Evolutionary conservation across 371 early-diverging fungal species (phyloP).

Genomic region (Saksenaea vasiformis): DNA sequence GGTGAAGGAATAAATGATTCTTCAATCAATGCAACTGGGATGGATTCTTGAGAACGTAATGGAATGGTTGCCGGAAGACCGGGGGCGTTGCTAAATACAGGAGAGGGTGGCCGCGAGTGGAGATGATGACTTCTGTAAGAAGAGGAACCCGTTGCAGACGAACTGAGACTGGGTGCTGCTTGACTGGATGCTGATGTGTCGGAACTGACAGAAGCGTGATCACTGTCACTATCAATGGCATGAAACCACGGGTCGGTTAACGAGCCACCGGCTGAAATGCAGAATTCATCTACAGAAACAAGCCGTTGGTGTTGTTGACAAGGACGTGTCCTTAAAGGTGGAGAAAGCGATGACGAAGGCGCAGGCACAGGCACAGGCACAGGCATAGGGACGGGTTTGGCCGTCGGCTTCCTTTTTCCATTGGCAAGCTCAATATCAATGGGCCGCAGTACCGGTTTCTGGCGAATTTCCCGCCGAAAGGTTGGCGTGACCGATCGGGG

Average conservation of each 20-base stretch:
- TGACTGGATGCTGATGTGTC: constrained; percentile 19
- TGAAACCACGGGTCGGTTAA: background rate
- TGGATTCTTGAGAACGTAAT: constrained; percentile 20
- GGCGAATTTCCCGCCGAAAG: background rate
- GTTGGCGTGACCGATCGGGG: background rate
- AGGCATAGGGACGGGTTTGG: background rate
- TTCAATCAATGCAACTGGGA: constrained; percentile 19
- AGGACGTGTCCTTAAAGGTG: background rate
- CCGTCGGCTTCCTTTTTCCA: background rate
- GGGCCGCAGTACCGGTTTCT: background rate
- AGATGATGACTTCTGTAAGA: constrained; percentile 22
- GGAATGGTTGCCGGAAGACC: constrained; percentile 41
- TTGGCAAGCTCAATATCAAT: background rate
- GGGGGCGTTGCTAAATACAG: constrained; percentile 38
- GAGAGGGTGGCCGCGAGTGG: constrained; percentile 38
- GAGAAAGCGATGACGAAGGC: background rate
- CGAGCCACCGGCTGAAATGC: background rate
- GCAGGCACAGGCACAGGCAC: too few species aligned
- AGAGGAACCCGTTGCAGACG: constrained; percentile 27
- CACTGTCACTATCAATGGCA: background rate
- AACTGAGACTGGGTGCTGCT: constrained; percentile 38
- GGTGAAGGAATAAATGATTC: constrained; percentile 24
- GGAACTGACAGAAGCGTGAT: constrained; percentile 23
- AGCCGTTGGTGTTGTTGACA: background rate
- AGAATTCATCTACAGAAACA: background rate